Conservation (phyloP, 2,329 filamentous ascomycete genomes). For the Balansia obtecta region DNA sequence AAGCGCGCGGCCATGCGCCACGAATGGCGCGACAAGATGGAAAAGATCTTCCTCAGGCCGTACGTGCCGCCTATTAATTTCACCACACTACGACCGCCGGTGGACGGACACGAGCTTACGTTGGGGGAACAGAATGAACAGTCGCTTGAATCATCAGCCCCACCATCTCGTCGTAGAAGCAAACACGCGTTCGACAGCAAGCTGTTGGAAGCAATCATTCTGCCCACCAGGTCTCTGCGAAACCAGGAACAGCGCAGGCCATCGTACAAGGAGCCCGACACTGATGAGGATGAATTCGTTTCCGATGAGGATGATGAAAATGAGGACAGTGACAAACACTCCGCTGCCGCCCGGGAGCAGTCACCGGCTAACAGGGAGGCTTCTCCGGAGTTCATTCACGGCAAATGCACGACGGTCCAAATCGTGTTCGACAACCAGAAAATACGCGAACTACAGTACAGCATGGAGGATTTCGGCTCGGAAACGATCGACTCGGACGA, state of each 20-base stretch:
- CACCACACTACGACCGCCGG: slow-evolving; percentile 13
- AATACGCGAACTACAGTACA: slow-evolving; percentile 52
- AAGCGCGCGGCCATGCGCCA: slow-evolving; percentile 68
- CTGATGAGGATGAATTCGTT: slow-evolving; percentile 30
- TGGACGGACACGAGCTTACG: slow-evolving; percentile 3
- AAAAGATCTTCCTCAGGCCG: slow-evolving; percentile 49
- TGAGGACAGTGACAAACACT: slow-evolving; percentile 5
- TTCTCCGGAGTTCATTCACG: slow-evolving; percentile 39
- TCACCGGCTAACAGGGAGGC: background rate
- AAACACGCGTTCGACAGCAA: slow-evolving; percentile 20
- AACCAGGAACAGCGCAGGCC: slow-evolving; percentile 11
- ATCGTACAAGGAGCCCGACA: slow-evolving; percentile 34
- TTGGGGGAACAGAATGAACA: slow-evolving; percentile 12
- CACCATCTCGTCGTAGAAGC: slow-evolving; percentile 24
- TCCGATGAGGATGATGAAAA: slow-evolving; percentile 7
- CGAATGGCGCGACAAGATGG: slow-evolving; percentile 61
- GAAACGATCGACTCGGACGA: slow-evolving; percentile 43
- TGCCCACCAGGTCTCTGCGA: slow-evolving; percentile 9
- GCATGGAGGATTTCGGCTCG: slow-evolving; percentile 58
- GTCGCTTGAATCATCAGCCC: slow-evolving; percentile 9
- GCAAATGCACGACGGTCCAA: slow-evolving; percentile 57
- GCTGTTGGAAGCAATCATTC: slow-evolving; percentile 12
- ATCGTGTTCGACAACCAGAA: slow-evolving; percentile 67
- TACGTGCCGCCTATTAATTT: slow-evolving; percentile 25
- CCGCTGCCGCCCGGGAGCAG: background rate